Conservation (phyloP, 768 basidiomycete species). For the Pulveroboletus frians region DNA sequence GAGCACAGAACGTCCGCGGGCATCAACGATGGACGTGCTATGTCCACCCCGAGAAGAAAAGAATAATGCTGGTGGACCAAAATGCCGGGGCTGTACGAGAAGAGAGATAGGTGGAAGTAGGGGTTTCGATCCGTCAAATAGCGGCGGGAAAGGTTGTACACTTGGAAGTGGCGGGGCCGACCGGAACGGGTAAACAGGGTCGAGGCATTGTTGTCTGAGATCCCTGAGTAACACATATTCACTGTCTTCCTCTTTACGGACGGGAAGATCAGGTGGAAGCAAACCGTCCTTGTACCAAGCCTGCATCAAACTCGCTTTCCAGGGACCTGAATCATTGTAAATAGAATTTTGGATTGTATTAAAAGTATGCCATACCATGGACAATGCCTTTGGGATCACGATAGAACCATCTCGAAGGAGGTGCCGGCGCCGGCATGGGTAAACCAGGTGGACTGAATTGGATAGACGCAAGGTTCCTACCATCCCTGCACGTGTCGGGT, state of each 20-base stretch:
- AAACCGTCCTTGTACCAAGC: constrained; percentile 84
- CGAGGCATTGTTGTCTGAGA: constrained; percentile 69
- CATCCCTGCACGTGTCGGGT: constrained; percentile 43
- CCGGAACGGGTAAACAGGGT: constrained; percentile 76
- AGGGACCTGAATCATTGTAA: constrained; percentile 53
- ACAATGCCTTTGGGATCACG: constrained; percentile 75
- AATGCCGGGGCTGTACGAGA: constrained; percentile 71
- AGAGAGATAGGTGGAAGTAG: constrained; percentile 71
- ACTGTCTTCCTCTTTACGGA: constrained; percentile 68
- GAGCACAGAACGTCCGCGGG: constrained; percentile 78
- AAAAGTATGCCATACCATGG: constrained; percentile 53
- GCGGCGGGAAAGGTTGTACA: constrained; percentile 19
- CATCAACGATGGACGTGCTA: constrained; percentile 82
- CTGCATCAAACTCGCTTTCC: constrained; percentile 86
- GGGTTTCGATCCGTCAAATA: constrained; percentile 43
- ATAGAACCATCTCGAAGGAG: constrained; percentile 78
- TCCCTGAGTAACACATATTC: constrained; percentile 69
- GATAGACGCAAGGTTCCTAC: constrained; percentile 49
- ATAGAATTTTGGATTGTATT: constrained; percentile 1
- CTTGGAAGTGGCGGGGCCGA: constrained; percentile 40
- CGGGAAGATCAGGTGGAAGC: constrained; percentile 76
- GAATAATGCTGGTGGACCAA: constrained; percentile 83
- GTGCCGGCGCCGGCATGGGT: constrained; percentile 60
- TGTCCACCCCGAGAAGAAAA: constrained; percentile 87
- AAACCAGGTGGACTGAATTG: constrained; percentile 79